A percentile compares a stretch with the other conserved stretches of the same genome.
Evolutionary conservation across 257 asterid genomes (phyloP).

Genomic region (Cordia subcordata): DNA sequence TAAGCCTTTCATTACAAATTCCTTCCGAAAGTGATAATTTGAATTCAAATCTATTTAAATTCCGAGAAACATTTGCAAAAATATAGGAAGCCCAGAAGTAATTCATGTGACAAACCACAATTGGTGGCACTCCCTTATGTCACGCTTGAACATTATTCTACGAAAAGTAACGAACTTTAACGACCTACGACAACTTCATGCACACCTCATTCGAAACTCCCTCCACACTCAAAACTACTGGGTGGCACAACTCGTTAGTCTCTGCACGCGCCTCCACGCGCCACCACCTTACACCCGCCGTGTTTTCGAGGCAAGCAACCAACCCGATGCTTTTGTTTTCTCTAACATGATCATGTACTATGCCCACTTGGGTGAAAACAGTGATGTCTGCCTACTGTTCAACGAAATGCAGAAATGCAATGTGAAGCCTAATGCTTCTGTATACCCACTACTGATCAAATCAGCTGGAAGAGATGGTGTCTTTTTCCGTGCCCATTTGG

Average conservation of each 20-base stretch:
- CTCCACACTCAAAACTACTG: constrained; percentile 34
- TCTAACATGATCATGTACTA: constrained; percentile 46
- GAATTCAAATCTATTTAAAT: too few species aligned
- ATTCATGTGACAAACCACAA: too few species aligned
- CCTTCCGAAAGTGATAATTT: too few species aligned
- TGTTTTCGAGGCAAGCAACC: constrained; percentile 35
- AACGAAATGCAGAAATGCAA: constrained; percentile 35
- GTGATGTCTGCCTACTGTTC: constrained; percentile 33
- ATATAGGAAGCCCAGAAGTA: too few species aligned
- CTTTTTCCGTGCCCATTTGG: constrained; percentile 44
- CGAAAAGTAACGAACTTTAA: constrained; percentile 15
- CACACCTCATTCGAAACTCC: constrained; percentile 44
- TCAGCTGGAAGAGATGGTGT: constrained; percentile 39
- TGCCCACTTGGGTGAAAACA: constrained; percentile 30
- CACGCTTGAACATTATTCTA: constrained; percentile 23
- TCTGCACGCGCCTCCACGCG: constrained; percentile 58
- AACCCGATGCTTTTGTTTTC: constrained; percentile 39
- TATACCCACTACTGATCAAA: constrained; percentile 54
- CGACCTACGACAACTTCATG: constrained; percentile 50
- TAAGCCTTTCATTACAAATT: too few species aligned
- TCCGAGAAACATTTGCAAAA: too few species aligned
- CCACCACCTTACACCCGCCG: constrained; percentile 36
- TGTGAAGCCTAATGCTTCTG: constrained; percentile 43
- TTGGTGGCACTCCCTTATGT: constrained; percentile 5
- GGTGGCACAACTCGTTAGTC: constrained; percentile 44